phyloP scores from a whole-genome alignment of 75 land plant genomes.

The Pinus tabuliformis region DNA sequence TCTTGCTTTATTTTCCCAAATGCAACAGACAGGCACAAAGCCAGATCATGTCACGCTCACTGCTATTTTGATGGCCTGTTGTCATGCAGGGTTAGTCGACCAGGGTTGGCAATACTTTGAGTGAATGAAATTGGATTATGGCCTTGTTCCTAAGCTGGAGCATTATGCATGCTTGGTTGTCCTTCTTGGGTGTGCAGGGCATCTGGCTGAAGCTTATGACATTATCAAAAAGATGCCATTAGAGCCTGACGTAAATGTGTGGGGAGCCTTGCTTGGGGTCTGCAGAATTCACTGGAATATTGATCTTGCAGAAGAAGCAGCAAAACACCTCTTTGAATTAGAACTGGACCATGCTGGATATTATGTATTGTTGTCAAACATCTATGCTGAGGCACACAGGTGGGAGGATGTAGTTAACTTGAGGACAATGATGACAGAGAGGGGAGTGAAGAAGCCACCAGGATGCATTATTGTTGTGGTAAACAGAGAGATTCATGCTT shows the following conservation, averaged over 20 bases:
- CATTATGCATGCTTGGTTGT: constrained; percentile 60
- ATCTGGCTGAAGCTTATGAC: constrained; percentile 34
- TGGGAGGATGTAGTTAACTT: constrained; percentile 29
- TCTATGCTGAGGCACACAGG: constrained; percentile 37
- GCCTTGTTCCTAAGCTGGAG: constrained; percentile 28
- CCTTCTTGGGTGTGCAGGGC: constrained; percentile 50
- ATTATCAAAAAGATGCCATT: constrained; percentile 35
- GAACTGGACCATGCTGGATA: constrained; percentile 23
- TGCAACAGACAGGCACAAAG: constrained; percentile 28
- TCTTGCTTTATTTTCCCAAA: constrained; percentile 18
- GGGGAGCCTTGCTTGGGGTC: constrained; percentile 53
- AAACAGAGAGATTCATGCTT: neutral
- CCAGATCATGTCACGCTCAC: constrained; percentile 43
- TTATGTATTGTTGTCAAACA: constrained; percentile 38
- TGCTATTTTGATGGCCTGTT: constrained; percentile 33
- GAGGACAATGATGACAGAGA: constrained; percentile 9
- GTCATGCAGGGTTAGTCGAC: constrained; percentile 35
- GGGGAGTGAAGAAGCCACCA: neutral
- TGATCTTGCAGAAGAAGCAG: constrained; percentile 25
- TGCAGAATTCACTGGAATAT: constrained; percentile 42
- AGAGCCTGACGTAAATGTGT: constrained; percentile 17
- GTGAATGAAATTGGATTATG: constrained; percentile 27
- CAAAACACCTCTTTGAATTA: constrained; percentile 17
- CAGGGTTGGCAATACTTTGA: constrained; percentile 32
- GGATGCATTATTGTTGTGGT: neutral